These are phyloP conservation scores for Phaeosphaeria sp. DNA, from an alignment of 2,329 filamentous ascomycete species.

Conservation along the genomic window DNA sequence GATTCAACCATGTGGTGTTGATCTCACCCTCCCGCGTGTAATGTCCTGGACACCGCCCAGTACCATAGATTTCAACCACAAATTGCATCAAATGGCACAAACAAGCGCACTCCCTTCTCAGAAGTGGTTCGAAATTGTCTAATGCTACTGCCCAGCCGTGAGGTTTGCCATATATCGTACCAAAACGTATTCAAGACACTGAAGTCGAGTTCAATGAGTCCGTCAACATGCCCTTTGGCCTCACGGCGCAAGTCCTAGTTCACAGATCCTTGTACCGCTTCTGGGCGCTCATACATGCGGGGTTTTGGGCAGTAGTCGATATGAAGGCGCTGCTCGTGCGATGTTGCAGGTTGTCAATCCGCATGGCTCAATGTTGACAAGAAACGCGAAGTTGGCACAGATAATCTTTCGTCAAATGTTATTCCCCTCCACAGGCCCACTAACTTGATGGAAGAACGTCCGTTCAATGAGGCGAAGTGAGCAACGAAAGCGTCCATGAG, in stretches of 20 bases:
- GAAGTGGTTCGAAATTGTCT: no score
- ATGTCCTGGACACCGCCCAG: conserved; percentile 20
- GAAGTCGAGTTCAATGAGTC: conserved; percentile 53
- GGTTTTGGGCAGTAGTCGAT: conserved; percentile 53
- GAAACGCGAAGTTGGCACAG: conserved; percentile 49
- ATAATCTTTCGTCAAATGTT: conserved; percentile 37
- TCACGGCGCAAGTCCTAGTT: conserved; percentile 50
- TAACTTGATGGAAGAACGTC: no score
- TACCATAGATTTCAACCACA: conserved; percentile 11
- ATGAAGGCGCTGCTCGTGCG: conserved; percentile 51
- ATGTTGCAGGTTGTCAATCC: conserved; percentile 49
- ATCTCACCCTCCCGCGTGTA: conserved; percentile 28
- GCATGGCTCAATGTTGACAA: conserved; percentile 42
- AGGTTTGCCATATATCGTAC: no score
- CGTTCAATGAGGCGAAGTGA: no score
- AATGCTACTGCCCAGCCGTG: no score
- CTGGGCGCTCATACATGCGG: conserved; percentile 48
- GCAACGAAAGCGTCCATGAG: no score
- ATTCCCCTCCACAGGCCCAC: no score
- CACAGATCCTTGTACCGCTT: conserved; percentile 52
- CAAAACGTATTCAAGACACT: no score
- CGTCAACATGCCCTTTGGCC: conserved; percentile 47
- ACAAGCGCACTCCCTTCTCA: not conserved
- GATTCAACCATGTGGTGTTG: conserved; percentile 30
- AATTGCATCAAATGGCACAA: conserved; percentile 4